Evolutionary conservation across 2,329 filamentous ascomycete genomes (phyloP).

Genomic region (Aureobasidium sp.): DNA sequence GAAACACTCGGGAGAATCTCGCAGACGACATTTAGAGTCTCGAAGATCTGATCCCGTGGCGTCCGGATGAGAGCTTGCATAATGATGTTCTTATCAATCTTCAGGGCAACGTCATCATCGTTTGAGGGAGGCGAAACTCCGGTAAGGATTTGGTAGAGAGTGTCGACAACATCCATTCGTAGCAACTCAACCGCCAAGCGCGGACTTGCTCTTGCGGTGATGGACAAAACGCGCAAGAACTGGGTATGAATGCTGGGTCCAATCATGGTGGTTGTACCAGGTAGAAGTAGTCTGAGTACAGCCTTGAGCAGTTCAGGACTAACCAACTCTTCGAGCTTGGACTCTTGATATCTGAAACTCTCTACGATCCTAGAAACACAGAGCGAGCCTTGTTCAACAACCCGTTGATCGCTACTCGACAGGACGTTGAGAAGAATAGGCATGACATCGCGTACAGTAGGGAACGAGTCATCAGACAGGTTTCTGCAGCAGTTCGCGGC

Average conservation of each 20-base stretch:
- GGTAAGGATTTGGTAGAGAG: conserved; percentile 92
- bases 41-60: conserved; percentile 90
- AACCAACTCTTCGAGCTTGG: conserved; percentile 86
- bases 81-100: conserved; percentile 92
- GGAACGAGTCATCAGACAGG: conserved; percentile 87
- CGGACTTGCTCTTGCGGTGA: conserved; percentile 83
- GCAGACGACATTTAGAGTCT: conserved; percentile 95
- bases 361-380: conserved; percentile 95
- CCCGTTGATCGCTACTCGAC: conserved; percentile 86
- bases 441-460: conserved; percentile 91
- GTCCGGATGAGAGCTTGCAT: conserved; percentile 98
- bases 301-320: conserved; percentile 80
- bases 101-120: conserved; percentile 68
- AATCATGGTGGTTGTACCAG: conserved; percentile 92
- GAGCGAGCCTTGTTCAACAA: conserved; percentile 91
- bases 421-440: conserved; percentile 86
- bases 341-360: conserved; percentile 84
- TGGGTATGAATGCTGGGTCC: conserved; percentile 92
- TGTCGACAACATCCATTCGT: conserved; percentile 95
- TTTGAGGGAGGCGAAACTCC: conserved; percentile 85
- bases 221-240: conserved; percentile 85
- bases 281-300: conserved; percentile 78
- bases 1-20: conserved; percentile 78
- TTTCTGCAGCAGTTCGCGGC: conserved; percentile 98
- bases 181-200: conserved; percentile 81